A percentile compares a stretch with the other conserved stretches of the same genome.
Conservation (phyloP, 2,329 filamentous ascomycete genomes). For the Coniochaeta hoffmannii region DNA sequence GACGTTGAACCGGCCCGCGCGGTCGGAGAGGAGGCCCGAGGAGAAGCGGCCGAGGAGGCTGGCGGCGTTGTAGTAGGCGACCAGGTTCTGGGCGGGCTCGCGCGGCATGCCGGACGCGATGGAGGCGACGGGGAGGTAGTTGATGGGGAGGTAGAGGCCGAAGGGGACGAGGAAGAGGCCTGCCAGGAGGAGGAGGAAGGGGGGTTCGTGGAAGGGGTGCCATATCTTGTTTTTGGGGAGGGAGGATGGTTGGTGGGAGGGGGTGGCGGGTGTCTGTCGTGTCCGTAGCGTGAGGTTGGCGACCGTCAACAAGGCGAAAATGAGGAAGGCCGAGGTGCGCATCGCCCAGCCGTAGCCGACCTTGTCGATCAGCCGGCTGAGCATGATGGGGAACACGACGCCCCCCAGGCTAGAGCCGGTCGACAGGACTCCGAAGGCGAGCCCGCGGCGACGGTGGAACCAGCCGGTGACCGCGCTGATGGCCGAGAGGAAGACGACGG, state of each 20-base stretch:
- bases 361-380: constrained; percentile 42
- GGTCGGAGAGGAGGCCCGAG: constrained; percentile 11
- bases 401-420: constrained; percentile 49
- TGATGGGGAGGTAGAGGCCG: constrained; percentile 9
- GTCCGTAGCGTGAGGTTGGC: constrained; percentile 19
- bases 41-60: constrained; percentile 10
- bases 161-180: constrained; percentile 1
- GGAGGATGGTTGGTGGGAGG: too few species aligned
- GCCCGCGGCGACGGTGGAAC: constrained; percentile 44
- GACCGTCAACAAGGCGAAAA: constrained; percentile 28
- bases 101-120: constrained; percentile 10
- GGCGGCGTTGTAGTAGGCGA: constrained; percentile 18
- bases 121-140: constrained; percentile 17
- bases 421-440: constrained; percentile 46
- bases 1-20: constrained; percentile 14
- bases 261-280: not conserved
- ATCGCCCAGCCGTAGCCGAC: constrained; percentile 42
- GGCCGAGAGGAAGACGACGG: constrained; percentile 27
- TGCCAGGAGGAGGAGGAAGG: not conserved
- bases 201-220: not conserved
- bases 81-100: constrained; percentile 15
- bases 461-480: constrained; percentile 34
- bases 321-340: constrained; percentile 37
- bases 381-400: constrained; percentile 53
- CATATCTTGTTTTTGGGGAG: not conserved